These are phyloP conservation scores for Boletus rufocinnamomeus DNA, from an alignment of 768 basidiomycete genomes.

Conservation along the genomic window DNA sequence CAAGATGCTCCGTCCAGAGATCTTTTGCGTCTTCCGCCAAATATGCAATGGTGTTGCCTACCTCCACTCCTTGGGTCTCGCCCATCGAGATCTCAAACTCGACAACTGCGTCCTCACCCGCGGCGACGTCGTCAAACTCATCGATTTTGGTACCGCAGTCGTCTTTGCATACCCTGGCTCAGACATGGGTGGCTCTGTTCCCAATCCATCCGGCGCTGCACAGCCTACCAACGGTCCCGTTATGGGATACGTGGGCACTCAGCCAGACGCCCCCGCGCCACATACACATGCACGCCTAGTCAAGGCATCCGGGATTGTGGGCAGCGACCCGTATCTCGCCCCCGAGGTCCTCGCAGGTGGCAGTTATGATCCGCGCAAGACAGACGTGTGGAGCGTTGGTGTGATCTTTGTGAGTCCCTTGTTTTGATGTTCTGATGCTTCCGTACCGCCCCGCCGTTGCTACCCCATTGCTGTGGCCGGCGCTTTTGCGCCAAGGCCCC, in stretches of 20 bases:
- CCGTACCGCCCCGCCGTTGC: not conserved
- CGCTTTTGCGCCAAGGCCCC: not conserved
- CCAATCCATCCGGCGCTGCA: conserved; percentile 11
- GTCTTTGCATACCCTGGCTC: conserved; percentile 99
- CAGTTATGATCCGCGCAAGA: conserved; percentile 92
- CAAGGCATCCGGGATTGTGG: conserved; percentile 87
- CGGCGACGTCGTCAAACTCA: conserved; percentile 94
- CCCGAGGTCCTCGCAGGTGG: conserved; percentile 87
- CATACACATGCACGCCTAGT: conserved; percentile 45
- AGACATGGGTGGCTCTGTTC: conserved; percentile 44
- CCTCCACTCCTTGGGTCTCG: conserved; percentile 95
- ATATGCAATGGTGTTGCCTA: conserved; percentile 98
- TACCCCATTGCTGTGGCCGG: not conserved
- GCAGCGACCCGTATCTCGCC: conserved; percentile 97
- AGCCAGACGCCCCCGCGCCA: conserved; percentile 35
- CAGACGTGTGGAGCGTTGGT: conserved; percentile 97
- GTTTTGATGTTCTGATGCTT: not conserved
- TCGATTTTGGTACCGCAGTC: conserved; percentile 99
- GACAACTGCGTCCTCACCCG: conserved; percentile 99
- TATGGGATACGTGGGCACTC: conserved; percentile 22
- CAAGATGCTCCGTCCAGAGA: conserved; percentile 97
- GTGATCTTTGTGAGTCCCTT: conserved; percentile 84
- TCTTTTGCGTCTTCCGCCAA: conserved; percentile 98
- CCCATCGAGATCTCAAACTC: conserved; percentile 97
- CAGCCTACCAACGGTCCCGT: conserved; percentile 7